These are phyloP conservation scores for Metarhizium brunneum DNA, from an alignment of 2,329 filamentous ascomycete species.

Conservation along the genomic window DNA sequence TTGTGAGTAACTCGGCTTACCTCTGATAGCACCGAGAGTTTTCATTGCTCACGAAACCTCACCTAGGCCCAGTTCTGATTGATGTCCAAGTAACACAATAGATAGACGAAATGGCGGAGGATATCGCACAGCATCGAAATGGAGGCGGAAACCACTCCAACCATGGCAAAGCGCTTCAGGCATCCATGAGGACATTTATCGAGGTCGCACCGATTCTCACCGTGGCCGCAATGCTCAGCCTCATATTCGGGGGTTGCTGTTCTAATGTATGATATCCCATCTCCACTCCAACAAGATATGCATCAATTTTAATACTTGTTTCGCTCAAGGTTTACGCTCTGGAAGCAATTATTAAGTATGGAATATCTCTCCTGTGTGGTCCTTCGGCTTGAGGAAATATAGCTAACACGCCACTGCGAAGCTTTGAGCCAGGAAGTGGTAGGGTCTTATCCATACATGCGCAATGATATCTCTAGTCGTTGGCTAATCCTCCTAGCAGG, in stretches of 20 bases:
- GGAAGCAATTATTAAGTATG: conserved; percentile 89
- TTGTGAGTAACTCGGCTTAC: neutral
- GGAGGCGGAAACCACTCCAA: neutral
- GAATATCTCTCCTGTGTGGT: conserved; percentile 9
- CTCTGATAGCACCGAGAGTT: neutral
- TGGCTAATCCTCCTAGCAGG: conserved; percentile 35
- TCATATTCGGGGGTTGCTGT: conserved; percentile 95
- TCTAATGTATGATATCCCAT: conserved; percentile 59
- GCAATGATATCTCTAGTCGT: neutral
- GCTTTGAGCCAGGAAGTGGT: conserved; percentile 79
- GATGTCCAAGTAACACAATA: neutral
- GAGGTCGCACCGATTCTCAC: conserved; percentile 29
- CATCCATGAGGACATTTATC: neutral
- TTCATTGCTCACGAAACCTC: neutral
- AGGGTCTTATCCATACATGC: conserved; percentile 16
- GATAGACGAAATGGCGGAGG: neutral
- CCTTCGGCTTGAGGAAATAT: neutral
- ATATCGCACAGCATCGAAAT: conserved; percentile 1
- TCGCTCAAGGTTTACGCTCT: conserved; percentile 75
- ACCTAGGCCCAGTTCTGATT: neutral
- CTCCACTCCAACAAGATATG: neutral
- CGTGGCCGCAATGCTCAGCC: conserved; percentile 58
- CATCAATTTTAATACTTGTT: conserved; percentile 1
- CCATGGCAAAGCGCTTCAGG: neutral
- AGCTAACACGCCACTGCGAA: neutral